Base-by-base conservation (phyloP, 768 basidiomycete species). In the Suillus paluster region DNA sequence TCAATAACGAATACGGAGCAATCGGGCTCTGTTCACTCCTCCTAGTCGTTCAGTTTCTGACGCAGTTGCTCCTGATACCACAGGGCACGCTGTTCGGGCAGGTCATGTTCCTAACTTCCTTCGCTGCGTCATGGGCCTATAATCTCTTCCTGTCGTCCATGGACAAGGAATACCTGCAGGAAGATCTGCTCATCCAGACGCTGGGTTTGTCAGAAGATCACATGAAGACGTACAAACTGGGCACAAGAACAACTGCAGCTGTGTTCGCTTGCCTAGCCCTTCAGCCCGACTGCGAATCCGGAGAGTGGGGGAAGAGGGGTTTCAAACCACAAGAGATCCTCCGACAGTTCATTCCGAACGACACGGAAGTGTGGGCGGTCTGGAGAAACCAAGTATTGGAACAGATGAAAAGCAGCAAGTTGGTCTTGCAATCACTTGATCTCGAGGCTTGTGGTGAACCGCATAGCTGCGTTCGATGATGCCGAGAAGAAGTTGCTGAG, bases 71-170 rank as follows among this genome's bases (percentile, higher is more conserved):
- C 54, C 63, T 71, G 44, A 62, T 68, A 23, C 70, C 70, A 5
- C 69, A 70, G 54, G 63, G 67, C 27, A 56, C 21, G 11, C 63
- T 71, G 6, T 70, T 71, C 27, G 70, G 70, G 3, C 70, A 71
- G 61, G 59, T 67, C 44, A 61, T 71, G 64, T 70, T 71, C 60
- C 58, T 71, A 19, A n/a, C 54, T 6, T 59, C 67, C 19, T 62
- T 71, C 30, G 70, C 59, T 46, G 59, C 60, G 2, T 70, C 70
- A 9, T 71, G 70, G 70, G 42, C 48, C 6, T 69, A 71, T 59
- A 71, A 70, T 48, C 58, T 61, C 11, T 70, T 62, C 54, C 59
- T 71, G 17, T 63, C 69, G 17, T 64, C 63, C 17, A 68, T 80
- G 75, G 77, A 79, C 41, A 59, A 44, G 21, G 55, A 58, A 12